These are phyloP conservation scores for Cochliopodium minus DNA, from an alignment of 208 protist genomes.

Conservation along the genomic window DNA sequence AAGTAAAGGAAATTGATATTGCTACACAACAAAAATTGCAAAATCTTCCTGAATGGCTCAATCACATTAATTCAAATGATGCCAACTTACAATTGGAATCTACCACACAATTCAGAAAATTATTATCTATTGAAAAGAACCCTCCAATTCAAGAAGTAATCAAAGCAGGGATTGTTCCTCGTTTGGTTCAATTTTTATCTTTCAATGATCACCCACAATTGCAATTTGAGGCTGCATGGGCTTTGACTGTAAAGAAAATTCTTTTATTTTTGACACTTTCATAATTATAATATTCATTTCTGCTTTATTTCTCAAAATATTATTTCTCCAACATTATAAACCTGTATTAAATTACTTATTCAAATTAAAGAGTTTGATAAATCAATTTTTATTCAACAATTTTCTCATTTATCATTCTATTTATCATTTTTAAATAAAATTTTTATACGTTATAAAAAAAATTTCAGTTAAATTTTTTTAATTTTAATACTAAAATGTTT, in stretches of 20 bases:
- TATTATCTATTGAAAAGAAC: slow-evolving; percentile 43
- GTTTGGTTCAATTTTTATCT: slow-evolving; percentile 69
- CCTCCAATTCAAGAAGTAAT: slow-evolving; percentile 85
- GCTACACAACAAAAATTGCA: not conserved
- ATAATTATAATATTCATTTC: not conserved
- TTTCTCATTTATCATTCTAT: too few relatives aligned
- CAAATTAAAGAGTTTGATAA: too few relatives aligned
- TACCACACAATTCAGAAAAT: slow-evolving; percentile 54
- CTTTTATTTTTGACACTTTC: not conserved
- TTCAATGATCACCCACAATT: slow-evolving; percentile 46
- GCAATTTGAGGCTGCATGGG: slow-evolving; percentile 96
- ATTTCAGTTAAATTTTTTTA: not conserved
- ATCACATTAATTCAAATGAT: slow-evolving; percentile 23
- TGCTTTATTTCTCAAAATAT: too few relatives aligned
- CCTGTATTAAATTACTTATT: too few relatives aligned
- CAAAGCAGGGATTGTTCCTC: slow-evolving; percentile 67
- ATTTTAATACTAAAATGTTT: not conserved
- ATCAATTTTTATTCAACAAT: too few relatives aligned
- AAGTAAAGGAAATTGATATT: not conserved
- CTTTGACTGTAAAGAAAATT: slow-evolving; percentile 74
- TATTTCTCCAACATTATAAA: too few relatives aligned
- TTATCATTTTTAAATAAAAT: too few relatives aligned
- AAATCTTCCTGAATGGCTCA: slow-evolving; percentile 8
- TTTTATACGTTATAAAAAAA: too few relatives aligned
- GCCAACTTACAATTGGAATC: slow-evolving; percentile 47